Evolutionary conservation across 179 eudicot genomes (phyloP).

Genomic region (Camellia oleifera): DNA sequence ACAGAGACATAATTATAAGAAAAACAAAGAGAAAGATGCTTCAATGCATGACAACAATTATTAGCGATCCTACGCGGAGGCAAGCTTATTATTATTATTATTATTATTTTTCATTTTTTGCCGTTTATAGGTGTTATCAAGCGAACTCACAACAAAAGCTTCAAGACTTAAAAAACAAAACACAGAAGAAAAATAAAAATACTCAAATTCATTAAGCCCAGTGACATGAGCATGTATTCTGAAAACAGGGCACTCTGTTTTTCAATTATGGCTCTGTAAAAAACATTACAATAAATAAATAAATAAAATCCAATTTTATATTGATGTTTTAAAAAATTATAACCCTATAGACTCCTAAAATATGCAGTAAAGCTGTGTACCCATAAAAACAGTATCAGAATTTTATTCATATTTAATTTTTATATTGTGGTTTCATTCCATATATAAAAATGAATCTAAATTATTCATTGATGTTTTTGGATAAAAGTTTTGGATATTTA

Average conservation of each 20-base stretch:
- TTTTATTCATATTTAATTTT: no score
- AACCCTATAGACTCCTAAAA: no score
- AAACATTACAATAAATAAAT: background rate
- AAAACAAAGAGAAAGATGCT: constrained; percentile 29
- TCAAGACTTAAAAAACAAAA: background rate
- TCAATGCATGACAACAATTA: constrained; percentile 33
- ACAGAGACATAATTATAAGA: constrained; percentile 32
- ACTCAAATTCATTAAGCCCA: background rate
- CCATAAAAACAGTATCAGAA: no score
- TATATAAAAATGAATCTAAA: no score
- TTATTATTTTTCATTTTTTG: background rate
- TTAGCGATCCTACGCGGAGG: constrained; percentile 25
- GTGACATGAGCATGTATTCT: constrained; percentile 5
- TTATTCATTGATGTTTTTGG: no score
- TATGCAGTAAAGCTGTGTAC: no score
- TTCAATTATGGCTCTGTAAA: constrained; percentile 1
- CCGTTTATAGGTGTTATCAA: constrained; percentile 24
- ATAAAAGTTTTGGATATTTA: no score
- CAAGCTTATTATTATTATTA: constrained; percentile 14
- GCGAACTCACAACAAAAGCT: background rate
- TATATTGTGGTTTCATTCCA: no score
- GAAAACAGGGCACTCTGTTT: constrained; percentile 8
- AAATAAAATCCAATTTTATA: no score
- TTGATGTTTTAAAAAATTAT: no score
- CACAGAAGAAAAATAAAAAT: background rate